Conservation (phyloP, 768 basidiomycete species). For the Hemileccinum rubropunctum region DNA sequence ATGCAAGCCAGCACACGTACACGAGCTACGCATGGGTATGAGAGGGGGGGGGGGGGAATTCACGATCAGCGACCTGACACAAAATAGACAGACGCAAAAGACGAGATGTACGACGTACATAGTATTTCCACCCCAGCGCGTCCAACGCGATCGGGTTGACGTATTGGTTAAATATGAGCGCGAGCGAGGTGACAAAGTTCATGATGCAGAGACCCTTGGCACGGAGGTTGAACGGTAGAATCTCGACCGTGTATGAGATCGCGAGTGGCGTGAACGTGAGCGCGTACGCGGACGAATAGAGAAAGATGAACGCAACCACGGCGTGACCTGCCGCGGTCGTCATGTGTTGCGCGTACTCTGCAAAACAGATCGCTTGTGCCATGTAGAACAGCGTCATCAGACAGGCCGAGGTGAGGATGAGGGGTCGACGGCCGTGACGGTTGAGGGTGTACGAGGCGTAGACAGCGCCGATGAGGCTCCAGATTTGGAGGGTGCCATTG, state of each 20-base stretch:
- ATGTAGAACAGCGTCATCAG: conserved; percentile 66
- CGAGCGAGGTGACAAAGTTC: conserved; percentile 62
- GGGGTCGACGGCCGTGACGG: conserved; percentile 57
- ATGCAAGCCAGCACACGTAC: conserved; percentile 21
- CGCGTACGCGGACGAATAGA: conserved; percentile 51
- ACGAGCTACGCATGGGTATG: conserved; percentile 4
- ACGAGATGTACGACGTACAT: background rate
- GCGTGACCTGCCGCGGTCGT: conserved; percentile 49
- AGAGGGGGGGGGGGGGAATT: too few species aligned
- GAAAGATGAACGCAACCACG: conserved; percentile 53
- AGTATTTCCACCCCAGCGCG: conserved; percentile 50
- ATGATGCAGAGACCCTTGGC: conserved; percentile 79
- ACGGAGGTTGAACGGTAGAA: conserved; percentile 75
- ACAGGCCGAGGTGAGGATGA: conserved; percentile 58
- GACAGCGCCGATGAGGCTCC: conserved; percentile 15
- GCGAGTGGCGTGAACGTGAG: conserved; percentile 78
- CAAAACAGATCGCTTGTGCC: conserved; percentile 65
- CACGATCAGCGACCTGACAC: background rate
- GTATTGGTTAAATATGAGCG: conserved; percentile 76
- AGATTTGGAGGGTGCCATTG: conserved; percentile 60
- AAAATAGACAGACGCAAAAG: background rate
- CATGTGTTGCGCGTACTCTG: conserved; percentile 46
- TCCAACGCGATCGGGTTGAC: conserved; percentile 74
- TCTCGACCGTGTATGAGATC: conserved; percentile 64
- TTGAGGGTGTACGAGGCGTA: conserved; percentile 42